Percentiles rank a stretch among this genome's conserved stretches.
Evolutionary conservation across 2,329 filamentous ascomycete genomes (phyloP).

Genomic region (Penicillium psychrosexuale): DNA sequence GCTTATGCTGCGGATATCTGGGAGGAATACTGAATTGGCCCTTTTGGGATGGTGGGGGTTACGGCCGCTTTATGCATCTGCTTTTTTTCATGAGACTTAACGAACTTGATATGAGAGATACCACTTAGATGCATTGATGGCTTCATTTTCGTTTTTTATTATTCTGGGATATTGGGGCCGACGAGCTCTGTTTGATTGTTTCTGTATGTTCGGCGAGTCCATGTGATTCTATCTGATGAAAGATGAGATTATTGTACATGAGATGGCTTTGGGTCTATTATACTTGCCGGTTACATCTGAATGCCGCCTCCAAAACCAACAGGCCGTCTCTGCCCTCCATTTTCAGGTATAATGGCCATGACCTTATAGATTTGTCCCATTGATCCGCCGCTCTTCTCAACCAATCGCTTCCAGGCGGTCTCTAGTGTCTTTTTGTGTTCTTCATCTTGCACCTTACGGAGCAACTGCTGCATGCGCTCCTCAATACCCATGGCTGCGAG

Average conservation of each 20-base stretch:
- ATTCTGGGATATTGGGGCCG: neutral
- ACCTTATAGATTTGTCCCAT: conserved; percentile 97
- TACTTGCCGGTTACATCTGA: conserved; percentile 18
- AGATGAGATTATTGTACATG: conserved; percentile 1
- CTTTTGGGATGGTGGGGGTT: neutral
- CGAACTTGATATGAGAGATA: conserved; percentile 13
- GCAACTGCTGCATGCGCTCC: conserved; percentile 68
- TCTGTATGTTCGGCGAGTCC: neutral
- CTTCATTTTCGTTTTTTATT: neutral
- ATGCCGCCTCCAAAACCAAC: conserved; percentile 83
- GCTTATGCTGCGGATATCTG: conserved; percentile 82
- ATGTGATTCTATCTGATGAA: neutral
- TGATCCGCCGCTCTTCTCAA: conserved; percentile 76
- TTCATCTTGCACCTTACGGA: conserved; percentile 50
- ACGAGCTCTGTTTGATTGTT: neutral
- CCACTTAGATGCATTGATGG: conserved; percentile 4
- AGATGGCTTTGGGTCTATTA: neutral
- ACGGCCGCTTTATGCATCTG: neutral
- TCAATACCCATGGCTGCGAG: conserved; percentile 76
- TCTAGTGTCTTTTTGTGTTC: conserved; percentile 62
- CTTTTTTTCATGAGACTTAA: conserved; percentile 4
- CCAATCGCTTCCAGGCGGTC: conserved; percentile 72
- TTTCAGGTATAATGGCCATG: conserved; percentile 83
- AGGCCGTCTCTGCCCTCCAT: conserved; percentile 67
- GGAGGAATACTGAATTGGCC: conserved; percentile 50